phyloP scores from a whole-genome alignment of 345 rosid species.

The Diplotaxis tenuifolia region DNA sequence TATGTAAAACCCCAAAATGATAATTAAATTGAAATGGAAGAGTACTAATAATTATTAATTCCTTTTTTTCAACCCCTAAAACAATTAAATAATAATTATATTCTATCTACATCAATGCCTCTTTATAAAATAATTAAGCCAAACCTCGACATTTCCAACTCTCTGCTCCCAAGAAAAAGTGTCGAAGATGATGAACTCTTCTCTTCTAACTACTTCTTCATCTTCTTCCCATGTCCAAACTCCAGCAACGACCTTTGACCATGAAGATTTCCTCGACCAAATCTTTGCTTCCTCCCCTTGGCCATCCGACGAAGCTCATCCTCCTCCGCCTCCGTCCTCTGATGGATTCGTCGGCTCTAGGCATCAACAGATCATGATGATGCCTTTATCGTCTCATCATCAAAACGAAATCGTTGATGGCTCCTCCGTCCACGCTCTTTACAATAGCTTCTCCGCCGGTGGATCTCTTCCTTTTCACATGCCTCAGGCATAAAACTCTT shows the following conservation, averaged over 20 bases:
- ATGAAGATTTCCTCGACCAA: conserved; percentile 82
- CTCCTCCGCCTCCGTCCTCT: conserved; percentile 14
- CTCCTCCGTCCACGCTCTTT: conserved; percentile 40
- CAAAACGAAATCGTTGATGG: conserved; percentile 32
- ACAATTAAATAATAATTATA: background rate
- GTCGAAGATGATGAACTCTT: conserved; percentile 33
- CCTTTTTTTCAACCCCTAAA: too few species aligned
- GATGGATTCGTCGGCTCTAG: conserved; percentile 47
- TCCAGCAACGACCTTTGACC: conserved; percentile 32
- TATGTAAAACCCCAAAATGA: too few species aligned
- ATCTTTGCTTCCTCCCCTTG: conserved; percentile 69
- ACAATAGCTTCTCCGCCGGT: conserved; percentile 48
- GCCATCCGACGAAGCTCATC: conserved; percentile 29
- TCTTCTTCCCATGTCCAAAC: conserved; percentile 36
- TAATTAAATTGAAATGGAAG: too few species aligned
- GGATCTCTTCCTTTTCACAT: conserved; percentile 77
- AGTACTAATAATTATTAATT: too few species aligned
- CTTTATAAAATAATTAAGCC: conserved; percentile 37
- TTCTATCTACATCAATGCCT: conserved; percentile 4
- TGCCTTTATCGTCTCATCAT: conserved; percentile 26
- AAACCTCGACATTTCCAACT: conserved; percentile 30
- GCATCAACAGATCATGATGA: conserved; percentile 46
- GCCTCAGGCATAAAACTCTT: conserved; percentile 43
- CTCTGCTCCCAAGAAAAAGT: conserved; percentile 1
- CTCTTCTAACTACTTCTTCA: conserved; percentile 30